Conservation (phyloP, 148 eudicot species). For the Rhododendron griersonianum region DNA sequence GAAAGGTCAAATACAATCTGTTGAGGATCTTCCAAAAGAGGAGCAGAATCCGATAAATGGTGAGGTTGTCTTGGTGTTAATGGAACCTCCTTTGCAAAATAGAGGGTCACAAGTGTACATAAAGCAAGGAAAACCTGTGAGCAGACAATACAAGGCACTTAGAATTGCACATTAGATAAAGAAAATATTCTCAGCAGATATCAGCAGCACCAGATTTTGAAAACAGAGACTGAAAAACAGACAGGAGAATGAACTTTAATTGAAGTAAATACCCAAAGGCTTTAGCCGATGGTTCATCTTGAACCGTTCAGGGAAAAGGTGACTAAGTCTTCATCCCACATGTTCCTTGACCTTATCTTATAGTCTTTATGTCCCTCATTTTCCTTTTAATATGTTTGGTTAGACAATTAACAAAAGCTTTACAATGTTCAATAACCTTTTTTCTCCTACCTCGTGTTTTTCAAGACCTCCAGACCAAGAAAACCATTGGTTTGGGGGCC, state of each 20-base stretch:
- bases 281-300: not conserved
- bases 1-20: constrained; percentile 34
- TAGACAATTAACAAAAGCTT: not conserved
- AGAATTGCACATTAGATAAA: not conserved
- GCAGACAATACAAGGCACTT: constrained; percentile 7
- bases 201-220: not conserved
- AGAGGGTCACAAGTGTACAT: constrained; percentile 85
- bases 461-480: not conserved
- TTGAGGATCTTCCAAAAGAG: constrained; percentile 57
- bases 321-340: not conserved
- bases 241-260: not conserved
- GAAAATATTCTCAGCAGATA: not conserved
- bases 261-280: not conserved
- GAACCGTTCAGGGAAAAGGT: not conserved
- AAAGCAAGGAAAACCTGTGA: constrained; percentile 66
- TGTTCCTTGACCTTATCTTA: not conserved
- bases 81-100: constrained; percentile 92
- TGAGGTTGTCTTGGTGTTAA: constrained; percentile 35
- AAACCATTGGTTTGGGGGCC: not conserved
- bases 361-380: not conserved
- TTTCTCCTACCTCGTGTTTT: not conserved
- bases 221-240: not conserved
- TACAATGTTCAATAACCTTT: not conserved
- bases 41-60: constrained; percentile 67
- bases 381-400: not conserved